These are phyloP conservation scores for Chlorencoelia australis DNA, from an alignment of 2,329 filamentous ascomycete genomes.

Conservation along the genomic window DNA sequence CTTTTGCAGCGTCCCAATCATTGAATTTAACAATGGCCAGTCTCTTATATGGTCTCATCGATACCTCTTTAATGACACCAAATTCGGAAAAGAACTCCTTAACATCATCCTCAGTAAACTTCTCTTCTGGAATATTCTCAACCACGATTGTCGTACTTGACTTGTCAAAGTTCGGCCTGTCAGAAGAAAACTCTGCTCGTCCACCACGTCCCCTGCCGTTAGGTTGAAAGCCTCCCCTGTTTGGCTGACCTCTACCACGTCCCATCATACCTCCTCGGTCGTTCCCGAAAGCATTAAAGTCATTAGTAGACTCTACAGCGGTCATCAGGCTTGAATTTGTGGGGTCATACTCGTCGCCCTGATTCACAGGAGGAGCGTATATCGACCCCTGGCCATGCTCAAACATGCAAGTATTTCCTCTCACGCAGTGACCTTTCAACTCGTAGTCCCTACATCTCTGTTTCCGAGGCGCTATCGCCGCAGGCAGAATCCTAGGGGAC, in stretches of 20 bases:
- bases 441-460: slow-evolving; percentile 59
- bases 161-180: slow-evolving; percentile 52
- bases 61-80: slow-evolving; percentile 53
- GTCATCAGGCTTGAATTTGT: slow-evolving; percentile 37
- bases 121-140: slow-evolving; percentile 66
- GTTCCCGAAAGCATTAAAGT: slow-evolving; percentile 3
- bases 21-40: slow-evolving; percentile 62
- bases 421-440: slow-evolving; percentile 59
- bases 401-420: slow-evolving; percentile 56
- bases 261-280: slow-evolving; percentile 21
- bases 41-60: slow-evolving; percentile 55
- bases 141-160: slow-evolving; percentile 62
- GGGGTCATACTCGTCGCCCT: slow-evolving; percentile 45
- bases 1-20: slow-evolving; percentile 53
- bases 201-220: slow-evolving; percentile 19
- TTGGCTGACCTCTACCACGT: slow-evolving; percentile 26
- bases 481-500: not conserved
- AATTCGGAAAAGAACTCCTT: slow-evolving; percentile 63
- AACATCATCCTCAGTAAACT: slow-evolving; percentile 55
- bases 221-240: slow-evolving; percentile 13
- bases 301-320: slow-evolving; percentile 16
- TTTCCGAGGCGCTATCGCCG: slow-evolving; percentile 16
- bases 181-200: slow-evolving; percentile 49
- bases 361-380: slow-evolving; percentile 24
- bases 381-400: slow-evolving; percentile 54